Conservation (phyloP, 1,139 yeast species). For the Suhomyces panamericanus region DNA sequence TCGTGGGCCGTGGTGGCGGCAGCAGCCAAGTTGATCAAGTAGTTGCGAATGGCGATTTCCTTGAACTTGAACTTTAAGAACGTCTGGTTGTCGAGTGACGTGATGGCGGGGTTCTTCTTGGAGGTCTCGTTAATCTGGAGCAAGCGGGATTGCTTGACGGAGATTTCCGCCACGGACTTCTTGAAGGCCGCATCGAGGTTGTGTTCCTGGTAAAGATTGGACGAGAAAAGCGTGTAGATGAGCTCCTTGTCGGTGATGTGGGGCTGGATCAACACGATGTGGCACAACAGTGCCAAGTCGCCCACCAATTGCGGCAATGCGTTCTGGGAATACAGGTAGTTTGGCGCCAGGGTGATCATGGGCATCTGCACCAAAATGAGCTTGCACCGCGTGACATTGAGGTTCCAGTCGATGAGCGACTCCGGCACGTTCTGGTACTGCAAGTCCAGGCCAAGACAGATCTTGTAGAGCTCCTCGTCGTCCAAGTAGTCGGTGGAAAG, state of each 20-base stretch:
- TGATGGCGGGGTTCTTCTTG: conserved; percentile 24
- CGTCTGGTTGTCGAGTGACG: conserved; percentile 32
- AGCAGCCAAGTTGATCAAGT: conserved; percentile 52
- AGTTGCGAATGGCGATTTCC: conserved; percentile 51
- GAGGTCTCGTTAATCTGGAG: conserved; percentile 40
- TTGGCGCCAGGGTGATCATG: conserved; percentile 39
- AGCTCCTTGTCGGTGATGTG: conserved; percentile 47
- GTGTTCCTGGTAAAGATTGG: conserved; percentile 51
- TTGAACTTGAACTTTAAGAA: conserved; percentile 41
- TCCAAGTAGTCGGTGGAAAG: conserved; percentile 19
- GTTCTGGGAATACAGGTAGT: conserved; percentile 33
- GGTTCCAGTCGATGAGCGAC: conserved; percentile 47
- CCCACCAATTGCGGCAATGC: conserved; percentile 47
- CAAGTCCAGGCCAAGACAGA: conserved; percentile 43
- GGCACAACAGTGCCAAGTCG: conserved; percentile 44
- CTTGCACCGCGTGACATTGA: conserved; percentile 48
- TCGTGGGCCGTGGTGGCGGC: conserved; percentile 58
- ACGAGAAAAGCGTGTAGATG: conserved; percentile 40
- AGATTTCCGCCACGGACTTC: conserved; percentile 52
- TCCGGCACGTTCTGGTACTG: conserved; percentile 45
- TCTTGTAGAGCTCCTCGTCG: conserved; percentile 36
- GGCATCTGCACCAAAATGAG: conserved; percentile 43
- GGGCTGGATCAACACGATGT: conserved; percentile 42
- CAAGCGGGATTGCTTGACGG: conserved; percentile 50
- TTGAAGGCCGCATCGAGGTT: conserved; percentile 46